Evolutionary conservation across 164 flowering plant genomes (phyloP).

Genomic region (Vitis amurensis): DNA sequence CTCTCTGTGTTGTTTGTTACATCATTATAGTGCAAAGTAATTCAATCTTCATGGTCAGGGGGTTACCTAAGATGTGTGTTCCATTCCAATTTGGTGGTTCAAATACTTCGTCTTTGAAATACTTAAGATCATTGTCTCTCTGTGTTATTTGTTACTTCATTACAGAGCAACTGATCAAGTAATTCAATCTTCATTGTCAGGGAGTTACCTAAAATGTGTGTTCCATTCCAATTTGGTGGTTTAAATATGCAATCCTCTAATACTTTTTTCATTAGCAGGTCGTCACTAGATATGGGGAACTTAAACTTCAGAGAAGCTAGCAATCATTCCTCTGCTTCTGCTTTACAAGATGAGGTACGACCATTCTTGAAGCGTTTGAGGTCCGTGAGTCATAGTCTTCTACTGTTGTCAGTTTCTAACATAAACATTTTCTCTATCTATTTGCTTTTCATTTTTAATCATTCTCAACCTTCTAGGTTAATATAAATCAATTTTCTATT

Average conservation of each 20-base stretch:
- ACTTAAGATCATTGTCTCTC: no score
- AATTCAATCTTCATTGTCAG: no score
- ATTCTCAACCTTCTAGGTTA: not conserved
- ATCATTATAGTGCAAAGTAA: no score
- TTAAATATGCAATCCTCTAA: not conserved
- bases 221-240: no score
- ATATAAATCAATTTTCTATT: not conserved
- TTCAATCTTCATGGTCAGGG: no score
- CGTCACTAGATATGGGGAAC: slow-evolving; percentile 67
- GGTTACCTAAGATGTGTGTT: no score
- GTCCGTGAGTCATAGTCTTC: not conserved
- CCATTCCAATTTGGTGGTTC: no score
- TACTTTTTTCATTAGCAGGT: slow-evolving; percentile 29
- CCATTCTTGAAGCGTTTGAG: not conserved
- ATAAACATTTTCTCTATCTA: not conserved
- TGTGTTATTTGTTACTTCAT: no score
- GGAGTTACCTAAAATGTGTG: no score
- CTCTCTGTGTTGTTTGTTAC: no score
- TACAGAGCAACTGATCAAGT: no score
- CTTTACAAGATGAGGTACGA: slow-evolving; percentile 83
- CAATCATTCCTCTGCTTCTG: slow-evolving; percentile 48
- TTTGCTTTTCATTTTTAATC: not conserved
- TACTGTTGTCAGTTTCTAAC: not conserved
- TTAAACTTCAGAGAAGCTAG: slow-evolving; percentile 39
- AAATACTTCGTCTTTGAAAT: no score